A percentile compares a stretch with the other conserved stretches of the same genome.
Conservation (phyloP, 768 basidiomycete genomes). For the Auriscalpium vulgare region DNA sequence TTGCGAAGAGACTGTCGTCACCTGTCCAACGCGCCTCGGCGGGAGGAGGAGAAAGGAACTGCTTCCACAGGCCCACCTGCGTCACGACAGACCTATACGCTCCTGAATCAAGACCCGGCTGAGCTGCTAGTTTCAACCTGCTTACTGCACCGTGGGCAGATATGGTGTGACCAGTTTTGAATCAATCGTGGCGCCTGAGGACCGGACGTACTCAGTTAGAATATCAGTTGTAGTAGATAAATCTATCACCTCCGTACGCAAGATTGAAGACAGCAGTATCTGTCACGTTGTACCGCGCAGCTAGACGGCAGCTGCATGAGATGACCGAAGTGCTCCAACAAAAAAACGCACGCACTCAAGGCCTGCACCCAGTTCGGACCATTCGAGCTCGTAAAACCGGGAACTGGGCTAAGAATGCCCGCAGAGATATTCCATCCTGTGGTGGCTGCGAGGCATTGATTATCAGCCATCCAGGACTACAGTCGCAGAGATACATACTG, state of each 20-base stretch:
- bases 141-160: constrained; percentile 27
- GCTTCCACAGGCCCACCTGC: constrained; percentile 26
- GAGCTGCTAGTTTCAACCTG: not conserved
- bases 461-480: too few relatives aligned
- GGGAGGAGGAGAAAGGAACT: constrained; percentile 26
- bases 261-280: constrained; percentile 39
- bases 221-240: too few relatives aligned
- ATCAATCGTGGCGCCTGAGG: constrained; percentile 23
- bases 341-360: constrained; percentile 30
- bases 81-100: constrained; percentile 25
- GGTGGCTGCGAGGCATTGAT: constrained; percentile 18
- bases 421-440: constrained; percentile 53
- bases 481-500: constrained; percentile 12
- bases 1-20: constrained; percentile 26
- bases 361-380: constrained; percentile 57
- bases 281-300: constrained; percentile 36
- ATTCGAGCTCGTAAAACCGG: constrained; percentile 48
- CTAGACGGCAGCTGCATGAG: constrained; percentile 22
- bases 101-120: not conserved
- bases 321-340: not conserved
- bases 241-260: constrained; percentile 25
- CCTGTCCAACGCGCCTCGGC: constrained; percentile 25
- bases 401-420: constrained; percentile 43
- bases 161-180: constrained; percentile 29
- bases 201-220: too few relatives aligned